Percentiles rank a stretch among this genome's conserved stretches.
Conservation (phyloP, 2,329 filamentous ascomycete species). For the Myriosclerotinia scirpicola region DNA sequence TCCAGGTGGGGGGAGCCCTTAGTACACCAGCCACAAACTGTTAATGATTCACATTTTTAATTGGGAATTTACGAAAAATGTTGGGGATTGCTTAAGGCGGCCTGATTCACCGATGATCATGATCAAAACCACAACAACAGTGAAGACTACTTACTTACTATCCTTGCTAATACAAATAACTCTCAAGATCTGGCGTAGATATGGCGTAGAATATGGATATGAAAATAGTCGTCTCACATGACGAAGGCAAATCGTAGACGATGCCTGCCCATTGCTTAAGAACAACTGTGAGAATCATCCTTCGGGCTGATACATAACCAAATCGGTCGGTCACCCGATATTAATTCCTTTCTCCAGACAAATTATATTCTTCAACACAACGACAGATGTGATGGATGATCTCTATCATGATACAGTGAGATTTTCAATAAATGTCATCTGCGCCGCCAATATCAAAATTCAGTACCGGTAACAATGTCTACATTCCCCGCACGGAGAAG, state of each 20-base stretch:
- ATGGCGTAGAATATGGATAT: neutral
- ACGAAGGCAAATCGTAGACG: neutral
- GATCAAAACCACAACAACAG: conserved; percentile 4
- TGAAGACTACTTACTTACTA: too few species aligned
- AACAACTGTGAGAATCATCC: neutral
- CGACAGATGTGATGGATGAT: conserved; percentile 7
- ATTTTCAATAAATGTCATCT: conserved; percentile 12
- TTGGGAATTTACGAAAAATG: neutral
- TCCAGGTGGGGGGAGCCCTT: conserved; percentile 6
- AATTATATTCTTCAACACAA: conserved; percentile 6
- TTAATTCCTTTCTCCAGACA: conserved; percentile 11
- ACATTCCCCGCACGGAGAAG: conserved; percentile 11
- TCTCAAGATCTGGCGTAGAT: neutral
- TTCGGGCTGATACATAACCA: conserved; percentile 13
- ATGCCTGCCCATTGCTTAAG: neutral
- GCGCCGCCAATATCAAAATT: conserved; percentile 1
- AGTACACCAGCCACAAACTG: conserved; percentile 7
- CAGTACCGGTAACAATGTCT: conserved; percentile 1
- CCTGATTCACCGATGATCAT: conserved; percentile 5
- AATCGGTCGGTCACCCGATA: conserved; percentile 6
- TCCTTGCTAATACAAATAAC: conserved; percentile 4
- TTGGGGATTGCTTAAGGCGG: conserved; percentile 21
- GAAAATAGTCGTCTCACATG: conserved; percentile 13
- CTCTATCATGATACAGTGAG: conserved; percentile 9
- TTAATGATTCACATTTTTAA: conserved; percentile 14